Conservation (phyloP, 345 rosid genomes). For the Hypericum androsaemum region DNA sequence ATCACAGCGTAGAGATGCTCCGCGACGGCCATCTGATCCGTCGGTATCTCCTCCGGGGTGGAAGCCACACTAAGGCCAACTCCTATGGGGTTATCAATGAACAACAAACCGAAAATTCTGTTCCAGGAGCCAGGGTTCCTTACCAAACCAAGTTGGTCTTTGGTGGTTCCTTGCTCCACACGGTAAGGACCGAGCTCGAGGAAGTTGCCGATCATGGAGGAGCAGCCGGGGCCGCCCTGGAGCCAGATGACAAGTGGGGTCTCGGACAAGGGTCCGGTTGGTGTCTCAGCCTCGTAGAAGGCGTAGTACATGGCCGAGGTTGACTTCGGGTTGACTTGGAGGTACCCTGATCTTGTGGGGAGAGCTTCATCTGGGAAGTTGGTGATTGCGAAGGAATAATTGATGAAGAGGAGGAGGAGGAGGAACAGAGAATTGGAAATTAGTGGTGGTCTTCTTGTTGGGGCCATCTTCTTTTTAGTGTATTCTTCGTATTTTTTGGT, state of each 20-base stretch:
- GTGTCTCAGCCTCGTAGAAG: conserved; percentile 65
- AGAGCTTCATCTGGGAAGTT: conserved; percentile 45
- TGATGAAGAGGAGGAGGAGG: too few relatives aligned
- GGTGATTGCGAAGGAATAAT: background rate
- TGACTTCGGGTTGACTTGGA: conserved; percentile 36
- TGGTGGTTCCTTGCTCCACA: conserved; percentile 15
- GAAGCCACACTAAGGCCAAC: conserved; percentile 74
- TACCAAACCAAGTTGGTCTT: conserved; percentile 22
- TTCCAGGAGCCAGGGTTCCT: conserved; percentile 72
- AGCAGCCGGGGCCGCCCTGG: conserved; percentile 92
- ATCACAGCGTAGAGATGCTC: conserved; percentile 58
- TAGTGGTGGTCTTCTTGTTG: too few relatives aligned
- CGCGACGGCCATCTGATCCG: conserved; percentile 44
- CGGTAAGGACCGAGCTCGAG: conserved; percentile 84
- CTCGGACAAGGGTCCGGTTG: conserved; percentile 29
- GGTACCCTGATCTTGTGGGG: conserved; percentile 85
- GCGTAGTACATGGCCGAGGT: conserved; percentile 65
- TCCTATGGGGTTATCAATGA: conserved; percentile 79
- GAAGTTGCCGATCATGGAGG: conserved; percentile 82
- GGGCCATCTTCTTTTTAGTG: too few relatives aligned
- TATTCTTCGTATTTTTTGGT: too few relatives aligned
- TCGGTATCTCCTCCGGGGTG: conserved; percentile 44
- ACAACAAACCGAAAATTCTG: conserved; percentile 61
- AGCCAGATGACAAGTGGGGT: conserved; percentile 81
- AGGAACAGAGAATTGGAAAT: too few relatives aligned